These are phyloP conservation scores for Isabelozyma pseudorhagii DNA, from an alignment of 805 yeast genomes.

Conservation along the genomic window DNA sequence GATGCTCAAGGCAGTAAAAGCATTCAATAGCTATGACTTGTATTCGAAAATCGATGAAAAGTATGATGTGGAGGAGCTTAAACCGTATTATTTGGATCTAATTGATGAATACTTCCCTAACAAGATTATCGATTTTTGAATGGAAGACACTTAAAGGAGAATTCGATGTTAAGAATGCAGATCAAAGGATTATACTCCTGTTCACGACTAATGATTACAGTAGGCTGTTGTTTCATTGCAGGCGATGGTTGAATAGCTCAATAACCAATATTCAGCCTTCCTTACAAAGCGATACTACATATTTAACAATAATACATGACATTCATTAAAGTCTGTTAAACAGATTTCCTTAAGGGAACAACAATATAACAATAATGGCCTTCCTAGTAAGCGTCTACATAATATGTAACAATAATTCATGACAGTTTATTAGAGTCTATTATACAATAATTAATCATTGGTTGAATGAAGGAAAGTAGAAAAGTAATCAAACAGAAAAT, in stretches of 20 bases:
- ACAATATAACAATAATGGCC: too few species aligned
- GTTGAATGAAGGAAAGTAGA: neutral
- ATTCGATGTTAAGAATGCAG: too few species aligned
- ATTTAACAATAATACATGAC: too few species aligned
- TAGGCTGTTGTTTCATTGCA: too few species aligned
- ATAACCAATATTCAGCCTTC: neutral
- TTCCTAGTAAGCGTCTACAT: neutral
- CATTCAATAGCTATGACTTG: conserved; percentile 65
- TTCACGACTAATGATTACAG: neutral
- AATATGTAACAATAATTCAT: neutral
- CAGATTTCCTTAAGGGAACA: too few species aligned
- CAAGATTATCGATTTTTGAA: conserved; percentile 52
- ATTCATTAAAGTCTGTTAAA: too few species aligned
- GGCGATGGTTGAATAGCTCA: too few species aligned
- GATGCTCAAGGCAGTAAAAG: conserved; percentile 61
- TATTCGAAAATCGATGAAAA: conserved; percentile 57
- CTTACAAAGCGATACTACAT: neutral
- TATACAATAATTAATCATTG: neutral
- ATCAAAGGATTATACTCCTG: neutral
- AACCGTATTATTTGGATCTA: conserved; percentile 57
- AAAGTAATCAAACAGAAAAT: neutral
- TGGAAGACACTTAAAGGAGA: too few species aligned
- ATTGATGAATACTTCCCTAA: conserved; percentile 67
- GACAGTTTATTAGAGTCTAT: neutral
- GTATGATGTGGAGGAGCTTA: conserved; percentile 48